Conservation (phyloP, 768 basidiomycete genomes). For the Tubosaeta sp. region DNA sequence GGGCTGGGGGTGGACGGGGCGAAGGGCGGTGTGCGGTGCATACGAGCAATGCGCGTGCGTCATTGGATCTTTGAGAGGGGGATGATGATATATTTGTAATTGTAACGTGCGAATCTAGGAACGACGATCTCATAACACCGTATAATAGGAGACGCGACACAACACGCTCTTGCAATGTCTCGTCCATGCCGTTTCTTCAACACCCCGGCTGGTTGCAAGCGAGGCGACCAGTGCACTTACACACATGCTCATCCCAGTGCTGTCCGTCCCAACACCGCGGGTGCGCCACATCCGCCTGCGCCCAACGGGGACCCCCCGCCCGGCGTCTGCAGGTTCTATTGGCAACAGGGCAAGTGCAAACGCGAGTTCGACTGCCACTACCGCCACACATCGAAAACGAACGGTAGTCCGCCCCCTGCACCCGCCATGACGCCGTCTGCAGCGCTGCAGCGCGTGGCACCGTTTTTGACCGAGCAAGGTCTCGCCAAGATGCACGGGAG, state of each 20-base stretch:
- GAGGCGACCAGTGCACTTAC: slow-evolving; percentile 35
- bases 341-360: slow-evolving; percentile 45
- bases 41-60: slow-evolving; percentile 23
- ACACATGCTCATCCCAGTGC: too few species aligned
- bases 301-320: slow-evolving; percentile 10
- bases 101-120: too few species aligned
- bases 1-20: slow-evolving; percentile 3
- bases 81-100: too few species aligned
- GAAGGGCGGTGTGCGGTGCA: slow-evolving; percentile 7
- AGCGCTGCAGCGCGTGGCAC: slow-evolving; percentile 31
- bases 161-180: slow-evolving; percentile 17
- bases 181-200: slow-evolving; percentile 38
- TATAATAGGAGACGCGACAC: neutral
- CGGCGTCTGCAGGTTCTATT: slow-evolving; percentile 46
- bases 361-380: slow-evolving; percentile 44
- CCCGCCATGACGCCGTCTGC: slow-evolving; percentile 9
- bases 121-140: too few species aligned
- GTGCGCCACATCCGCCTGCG: too few species aligned
- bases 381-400: slow-evolving; percentile 31
- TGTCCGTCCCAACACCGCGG: slow-evolving; percentile 6
- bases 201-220: slow-evolving; percentile 43
- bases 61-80: slow-evolving; percentile 9
- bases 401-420: too few species aligned
- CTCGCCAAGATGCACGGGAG: slow-evolving; percentile 40
- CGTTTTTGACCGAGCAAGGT: slow-evolving; percentile 44